Conservation (phyloP, 768 basidiomycete genomes). For the Leucosporidium yakuticum region DNA sequence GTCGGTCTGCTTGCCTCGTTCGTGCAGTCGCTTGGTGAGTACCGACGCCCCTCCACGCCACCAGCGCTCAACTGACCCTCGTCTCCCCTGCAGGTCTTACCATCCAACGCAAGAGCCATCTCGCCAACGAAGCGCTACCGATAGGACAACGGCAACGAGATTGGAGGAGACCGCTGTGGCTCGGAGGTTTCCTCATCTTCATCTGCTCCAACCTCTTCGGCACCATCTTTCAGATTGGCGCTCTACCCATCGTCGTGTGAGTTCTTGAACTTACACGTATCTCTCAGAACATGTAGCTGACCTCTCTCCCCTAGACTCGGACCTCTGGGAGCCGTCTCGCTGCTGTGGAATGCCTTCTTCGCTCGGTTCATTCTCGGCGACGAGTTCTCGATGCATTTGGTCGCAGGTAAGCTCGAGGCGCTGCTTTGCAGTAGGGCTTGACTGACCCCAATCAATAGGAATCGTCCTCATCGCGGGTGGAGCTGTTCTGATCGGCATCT, state of each 20-base stretch:
- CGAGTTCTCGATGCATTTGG: constrained; percentile 73
- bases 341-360: constrained; percentile 92
- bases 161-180: constrained; percentile 79
- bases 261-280: too few relatives aligned
- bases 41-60: background rate
- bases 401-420: constrained; percentile 51
- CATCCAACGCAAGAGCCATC: constrained; percentile 88
- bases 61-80: background rate
- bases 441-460: constrained; percentile 6
- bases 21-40: constrained; percentile 68
- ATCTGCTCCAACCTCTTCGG: constrained; percentile 73
- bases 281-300: too few relatives aligned
- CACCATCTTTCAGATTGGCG: constrained; percentile 84
- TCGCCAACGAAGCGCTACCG: constrained; percentile 69
- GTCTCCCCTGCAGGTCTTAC: constrained; percentile 55
- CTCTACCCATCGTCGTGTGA: constrained; percentile 78
- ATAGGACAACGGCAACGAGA: constrained; percentile 60
- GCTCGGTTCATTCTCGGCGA: constrained; percentile 78
- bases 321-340: constrained; percentile 84
- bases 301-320: constrained; percentile 51
- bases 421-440: too few relatives aligned
- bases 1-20: constrained; percentile 76
- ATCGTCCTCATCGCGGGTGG: constrained; percentile 82
- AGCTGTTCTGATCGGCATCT: constrained; percentile 80
- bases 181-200: constrained; percentile 78